These are phyloP conservation scores for Serendipita sp. DNA, from an alignment of 768 basidiomycete genomes.

Conservation along the genomic window DNA sequence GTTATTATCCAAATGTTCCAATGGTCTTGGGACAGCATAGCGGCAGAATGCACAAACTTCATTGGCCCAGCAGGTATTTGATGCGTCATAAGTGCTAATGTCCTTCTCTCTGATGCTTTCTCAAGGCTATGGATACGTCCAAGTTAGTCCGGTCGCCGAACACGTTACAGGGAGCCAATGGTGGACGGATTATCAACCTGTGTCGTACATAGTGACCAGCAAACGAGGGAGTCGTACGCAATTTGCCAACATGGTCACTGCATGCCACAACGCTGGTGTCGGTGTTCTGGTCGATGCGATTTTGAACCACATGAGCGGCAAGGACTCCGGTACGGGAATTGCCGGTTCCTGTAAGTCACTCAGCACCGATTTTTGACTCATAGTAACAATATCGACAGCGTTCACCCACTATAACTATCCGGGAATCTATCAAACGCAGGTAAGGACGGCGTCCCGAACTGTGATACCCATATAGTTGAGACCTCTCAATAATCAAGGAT, in stretches of 20 bases:
- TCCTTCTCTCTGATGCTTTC: not conserved
- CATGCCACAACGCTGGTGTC: conserved; percentile 42
- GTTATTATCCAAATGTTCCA: conserved; percentile 61
- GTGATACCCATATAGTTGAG: not conserved
- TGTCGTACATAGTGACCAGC: conserved; percentile 47
- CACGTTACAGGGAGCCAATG: conserved; percentile 44
- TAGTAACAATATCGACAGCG: conserved; percentile 7
- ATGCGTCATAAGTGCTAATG: not conserved
- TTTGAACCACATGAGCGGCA: conserved; percentile 17
- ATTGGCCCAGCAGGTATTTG: conserved; percentile 42
- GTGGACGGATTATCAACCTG: conserved; percentile 65
- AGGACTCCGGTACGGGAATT: conserved; percentile 13
- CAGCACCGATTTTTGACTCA: not conserved
- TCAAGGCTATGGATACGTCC: conserved; percentile 41
- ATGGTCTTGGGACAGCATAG: conserved; percentile 43
- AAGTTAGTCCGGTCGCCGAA: conserved; percentile 44
- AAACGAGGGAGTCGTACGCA: conserved; percentile 47
- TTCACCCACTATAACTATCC: conserved; percentile 5
- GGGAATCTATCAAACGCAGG: not conserved
- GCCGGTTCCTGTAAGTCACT: conserved; percentile 12
- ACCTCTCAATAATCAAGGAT: conserved; percentile 22
- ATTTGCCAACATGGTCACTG: conserved; percentile 30
- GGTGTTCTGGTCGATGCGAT: conserved; percentile 34
- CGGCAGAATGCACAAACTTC: conserved; percentile 46
- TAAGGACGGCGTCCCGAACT: not conserved